These are phyloP conservation scores for Zopfia rhizophila DNA, from an alignment of 2,329 filamentous ascomycete genomes.

Conservation along the genomic window DNA sequence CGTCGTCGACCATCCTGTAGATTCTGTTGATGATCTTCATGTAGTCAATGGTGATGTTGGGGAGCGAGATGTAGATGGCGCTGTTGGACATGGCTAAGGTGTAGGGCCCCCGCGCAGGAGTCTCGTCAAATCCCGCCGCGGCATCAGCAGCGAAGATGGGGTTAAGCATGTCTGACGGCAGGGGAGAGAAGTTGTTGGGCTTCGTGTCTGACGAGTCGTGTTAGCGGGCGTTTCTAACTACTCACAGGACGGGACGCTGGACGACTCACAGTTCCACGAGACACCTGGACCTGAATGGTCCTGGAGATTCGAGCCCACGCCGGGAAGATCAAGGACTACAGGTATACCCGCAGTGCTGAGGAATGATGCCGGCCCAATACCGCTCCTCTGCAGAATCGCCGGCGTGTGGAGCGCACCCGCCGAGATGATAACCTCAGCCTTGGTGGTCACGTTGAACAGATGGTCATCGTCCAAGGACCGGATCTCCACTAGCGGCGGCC, in stretches of 20 bases:
- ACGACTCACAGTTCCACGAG: too few relatives aligned
- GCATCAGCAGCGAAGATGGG: background rate
- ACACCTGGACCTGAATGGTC: slow-evolving; percentile 20
- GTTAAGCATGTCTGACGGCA: too few relatives aligned
- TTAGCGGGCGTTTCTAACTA: background rate
- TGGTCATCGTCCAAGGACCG: slow-evolving; percentile 3
- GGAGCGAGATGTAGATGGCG: slow-evolving; percentile 14
- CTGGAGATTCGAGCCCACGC: slow-evolving; percentile 19
- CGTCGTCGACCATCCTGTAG: slow-evolving; percentile 2
- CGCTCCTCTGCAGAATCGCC: slow-evolving; percentile 17
- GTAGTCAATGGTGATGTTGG: slow-evolving; percentile 9
- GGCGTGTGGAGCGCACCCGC: slow-evolving; percentile 21
- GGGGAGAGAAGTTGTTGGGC: too few relatives aligned
- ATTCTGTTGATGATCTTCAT: slow-evolving; percentile 8
- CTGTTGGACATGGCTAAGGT: slow-evolving; percentile 15
- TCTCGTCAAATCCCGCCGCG: background rate
- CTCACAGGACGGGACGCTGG: too few relatives aligned
- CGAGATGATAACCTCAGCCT: slow-evolving; percentile 18
- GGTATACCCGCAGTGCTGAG: slow-evolving; percentile 8
- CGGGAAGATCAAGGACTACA: slow-evolving; percentile 12
- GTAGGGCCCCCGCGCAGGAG: too few relatives aligned
- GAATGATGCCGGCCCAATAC: slow-evolving; percentile 12
- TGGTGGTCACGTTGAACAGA: slow-evolving; percentile 5
- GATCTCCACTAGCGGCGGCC: too few relatives aligned
- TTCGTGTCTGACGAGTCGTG: background rate